phyloP scores from a whole-genome alignment of 176 grass and related monocot genomes.

The Triticum dicoccoides region DNA sequence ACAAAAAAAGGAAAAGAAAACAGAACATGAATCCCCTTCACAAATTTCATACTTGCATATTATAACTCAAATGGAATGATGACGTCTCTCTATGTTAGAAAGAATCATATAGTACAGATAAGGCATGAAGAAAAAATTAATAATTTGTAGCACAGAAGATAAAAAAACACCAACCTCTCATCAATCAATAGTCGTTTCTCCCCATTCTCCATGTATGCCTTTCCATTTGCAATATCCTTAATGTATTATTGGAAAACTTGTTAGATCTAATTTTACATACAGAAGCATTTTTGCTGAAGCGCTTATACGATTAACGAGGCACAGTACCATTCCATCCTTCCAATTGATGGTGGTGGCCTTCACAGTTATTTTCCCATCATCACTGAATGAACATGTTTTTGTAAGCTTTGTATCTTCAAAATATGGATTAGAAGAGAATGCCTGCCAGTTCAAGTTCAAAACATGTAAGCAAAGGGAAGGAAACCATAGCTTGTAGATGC shows the following conservation, averaged over 20 bases:
- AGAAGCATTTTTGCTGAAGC: neutral
- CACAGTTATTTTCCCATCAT: conserved; percentile 55
- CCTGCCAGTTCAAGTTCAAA: conserved; percentile 42
- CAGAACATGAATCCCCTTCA: conserved; percentile 6
- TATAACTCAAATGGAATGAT: neutral
- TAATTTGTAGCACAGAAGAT: neutral
- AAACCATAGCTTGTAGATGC: neutral
- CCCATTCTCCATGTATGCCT: conserved; percentile 44
- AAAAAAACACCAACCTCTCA: conserved; percentile 47
- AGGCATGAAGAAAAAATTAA: neutral
- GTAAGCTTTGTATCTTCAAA: conserved; percentile 79
- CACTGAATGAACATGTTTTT: conserved; percentile 63
- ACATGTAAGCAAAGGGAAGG: conserved; percentile 26
- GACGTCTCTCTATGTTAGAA: neutral
- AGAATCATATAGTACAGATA: neutral
- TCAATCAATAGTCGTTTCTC: conserved; percentile 61
- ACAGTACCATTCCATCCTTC: conserved; percentile 77
- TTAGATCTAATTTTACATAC: neutral
- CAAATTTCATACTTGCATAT: neutral
- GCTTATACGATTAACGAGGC: neutral
- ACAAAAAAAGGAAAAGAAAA: conserved; percentile 14
- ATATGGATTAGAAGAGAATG: conserved; percentile 70
- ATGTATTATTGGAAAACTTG: conserved; percentile 14
- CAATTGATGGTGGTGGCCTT: conserved; percentile 76
- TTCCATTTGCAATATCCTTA: conserved; percentile 75